Evolutionary conservation across 257 asterid species (phyloP).

Genomic region (Echium plantagineum): DNA sequence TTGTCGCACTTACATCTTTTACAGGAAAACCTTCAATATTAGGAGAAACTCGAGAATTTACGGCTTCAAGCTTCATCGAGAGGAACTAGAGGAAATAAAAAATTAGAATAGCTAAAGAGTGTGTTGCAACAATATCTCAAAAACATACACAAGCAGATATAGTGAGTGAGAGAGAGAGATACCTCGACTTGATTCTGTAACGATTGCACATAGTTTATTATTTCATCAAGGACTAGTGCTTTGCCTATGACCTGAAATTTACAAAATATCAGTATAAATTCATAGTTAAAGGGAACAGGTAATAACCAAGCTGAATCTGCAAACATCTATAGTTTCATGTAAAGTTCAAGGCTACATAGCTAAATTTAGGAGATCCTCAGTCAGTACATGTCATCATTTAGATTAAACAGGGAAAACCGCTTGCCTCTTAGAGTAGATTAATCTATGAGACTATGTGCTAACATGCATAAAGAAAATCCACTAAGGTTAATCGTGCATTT

Average conservation of each 20-base stretch:
- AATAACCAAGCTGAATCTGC: background rate
- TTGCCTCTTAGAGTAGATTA: too few species aligned
- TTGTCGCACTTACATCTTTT: conserved; percentile 43
- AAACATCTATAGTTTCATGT: too few species aligned
- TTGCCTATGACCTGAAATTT: background rate
- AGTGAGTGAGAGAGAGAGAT: background rate
- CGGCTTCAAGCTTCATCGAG: conserved; percentile 77
- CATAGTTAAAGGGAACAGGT: too few species aligned
- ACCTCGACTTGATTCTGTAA: background rate
- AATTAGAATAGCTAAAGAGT: background rate
- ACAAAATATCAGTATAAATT: background rate
- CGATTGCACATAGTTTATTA: background rate
- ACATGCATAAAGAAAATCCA: too few species aligned
- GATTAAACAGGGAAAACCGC: too few species aligned
- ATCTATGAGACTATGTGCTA: too few species aligned
- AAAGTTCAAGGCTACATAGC: too few species aligned
- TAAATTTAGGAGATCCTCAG: too few species aligned
- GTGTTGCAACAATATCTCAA: background rate
- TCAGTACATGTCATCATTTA: background rate
- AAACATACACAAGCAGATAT: too few species aligned
- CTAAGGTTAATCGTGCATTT: too few species aligned
- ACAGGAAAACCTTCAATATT: conserved; percentile 49
- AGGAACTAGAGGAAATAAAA: conserved; percentile 30
- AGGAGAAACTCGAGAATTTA: conserved; percentile 35
- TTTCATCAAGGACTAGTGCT: background rate